Conservation (phyloP, 169 alveolate genomes). For the Eimeria brunetti region DNA sequence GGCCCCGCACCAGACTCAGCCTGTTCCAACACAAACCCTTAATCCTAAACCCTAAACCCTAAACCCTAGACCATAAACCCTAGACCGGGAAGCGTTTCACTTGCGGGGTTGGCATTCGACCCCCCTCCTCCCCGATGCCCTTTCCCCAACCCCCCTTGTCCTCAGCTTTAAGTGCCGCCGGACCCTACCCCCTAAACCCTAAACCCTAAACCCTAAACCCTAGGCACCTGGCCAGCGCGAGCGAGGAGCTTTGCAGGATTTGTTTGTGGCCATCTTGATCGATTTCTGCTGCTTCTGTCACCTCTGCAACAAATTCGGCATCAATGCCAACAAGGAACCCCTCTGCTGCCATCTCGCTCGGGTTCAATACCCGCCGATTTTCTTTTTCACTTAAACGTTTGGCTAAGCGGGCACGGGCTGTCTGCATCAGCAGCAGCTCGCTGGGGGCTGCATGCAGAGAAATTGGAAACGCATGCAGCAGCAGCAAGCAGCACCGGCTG, state of each 20-base stretch:
- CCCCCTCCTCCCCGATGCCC: not conserved
- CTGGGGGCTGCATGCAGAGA: slow-evolving; percentile 56
- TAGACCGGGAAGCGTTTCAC: not conserved
- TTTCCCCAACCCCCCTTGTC: not conserved
- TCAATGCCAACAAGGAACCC: slow-evolving; percentile 82
- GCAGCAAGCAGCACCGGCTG: not conserved
- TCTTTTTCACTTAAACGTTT: not conserved
- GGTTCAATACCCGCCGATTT: not conserved
- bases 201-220: slow-evolving; percentile 19
- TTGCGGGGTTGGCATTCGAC: not conserved
- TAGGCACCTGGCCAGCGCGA: slow-evolving; percentile 81
- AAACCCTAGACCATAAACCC: not conserved
- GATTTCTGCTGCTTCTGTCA: slow-evolving; percentile 80
- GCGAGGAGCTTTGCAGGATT: slow-evolving; percentile 76
- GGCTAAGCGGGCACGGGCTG: not conserved
- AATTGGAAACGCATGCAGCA: not conserved
- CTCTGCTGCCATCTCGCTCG: not conserved
- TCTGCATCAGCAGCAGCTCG: slow-evolving; percentile 57
- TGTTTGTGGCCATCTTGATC: slow-evolving; percentile 82
- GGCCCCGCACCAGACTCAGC: slow-evolving; percentile 86
- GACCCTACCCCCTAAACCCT: not conserved
- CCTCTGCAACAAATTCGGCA: slow-evolving; percentile 84
- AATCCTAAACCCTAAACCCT: slow-evolving; percentile 63
- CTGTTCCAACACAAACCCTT: slow-evolving; percentile 50
- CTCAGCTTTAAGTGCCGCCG: not conserved